Percentiles rank a stretch among this genome's conserved stretches.
Evolutionary conservation across 2,329 filamentous ascomycete genomes (phyloP).

Genomic region (Talaromyces sp.): DNA sequence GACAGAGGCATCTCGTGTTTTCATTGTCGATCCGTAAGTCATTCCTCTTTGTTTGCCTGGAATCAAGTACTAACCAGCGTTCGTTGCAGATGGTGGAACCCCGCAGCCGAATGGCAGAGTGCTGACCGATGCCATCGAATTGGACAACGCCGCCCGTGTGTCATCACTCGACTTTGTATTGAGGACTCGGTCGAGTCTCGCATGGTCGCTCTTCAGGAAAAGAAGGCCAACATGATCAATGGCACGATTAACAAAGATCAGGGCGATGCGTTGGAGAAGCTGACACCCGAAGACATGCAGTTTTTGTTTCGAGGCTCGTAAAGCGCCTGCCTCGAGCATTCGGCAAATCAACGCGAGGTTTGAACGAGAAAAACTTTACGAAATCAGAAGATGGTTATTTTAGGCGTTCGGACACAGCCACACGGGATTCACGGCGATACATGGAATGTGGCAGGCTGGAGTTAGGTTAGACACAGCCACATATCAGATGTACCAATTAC

Average conservation of each 20-base stretch:
- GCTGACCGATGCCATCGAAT: conserved; percentile 94
- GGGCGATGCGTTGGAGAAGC: conserved; percentile 76
- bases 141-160: conserved; percentile 88
- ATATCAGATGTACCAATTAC: not conserved
- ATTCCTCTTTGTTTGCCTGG: not conserved
- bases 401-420: not conserved
- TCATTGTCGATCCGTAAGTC: conserved; percentile 91
- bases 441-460: not conserved
- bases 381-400: not conserved
- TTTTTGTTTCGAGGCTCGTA: conserved; percentile 84
- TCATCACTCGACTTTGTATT: conserved; percentile 90
- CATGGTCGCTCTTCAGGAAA: conserved; percentile 94
- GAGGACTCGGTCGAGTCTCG: conserved; percentile 95
- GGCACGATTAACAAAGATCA: conserved; percentile 95
- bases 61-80: not conserved
- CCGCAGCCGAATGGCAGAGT: conserved; percentile 99
- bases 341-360: not conserved
- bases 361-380: not conserved
- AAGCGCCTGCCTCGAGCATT: not conserved
- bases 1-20: conserved; percentile 90
- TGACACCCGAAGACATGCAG: conserved; percentile 89
- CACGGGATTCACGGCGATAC: not conserved
- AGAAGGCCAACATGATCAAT: conserved; percentile 98
- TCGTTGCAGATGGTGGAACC: conserved; percentile 84
- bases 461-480: not conserved